These are phyloP conservation scores for Phyllachora maydis DNA, from an alignment of 2,329 filamentous ascomycete species.

Conservation along the genomic window DNA sequence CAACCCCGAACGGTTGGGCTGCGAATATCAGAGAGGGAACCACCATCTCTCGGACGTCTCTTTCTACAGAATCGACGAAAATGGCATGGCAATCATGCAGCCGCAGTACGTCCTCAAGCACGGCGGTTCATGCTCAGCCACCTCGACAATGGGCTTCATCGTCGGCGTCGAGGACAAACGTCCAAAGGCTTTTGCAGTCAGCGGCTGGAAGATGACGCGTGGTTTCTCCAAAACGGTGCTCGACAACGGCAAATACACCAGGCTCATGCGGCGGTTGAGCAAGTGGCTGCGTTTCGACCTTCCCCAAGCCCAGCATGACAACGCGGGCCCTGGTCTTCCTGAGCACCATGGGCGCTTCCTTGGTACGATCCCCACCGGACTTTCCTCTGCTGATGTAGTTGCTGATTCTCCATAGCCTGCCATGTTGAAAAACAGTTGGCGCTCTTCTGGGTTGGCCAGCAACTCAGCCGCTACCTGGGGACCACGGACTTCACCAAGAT, in stretches of 20 bases:
- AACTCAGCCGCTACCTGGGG: not conserved
- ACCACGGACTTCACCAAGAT: not conserved
- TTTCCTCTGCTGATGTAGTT: too few species aligned
- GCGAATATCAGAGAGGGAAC: not conserved
- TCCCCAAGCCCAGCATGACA: not conserved
- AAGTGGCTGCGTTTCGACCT: conserved; percentile 2
- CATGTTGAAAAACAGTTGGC: conserved; percentile 1
- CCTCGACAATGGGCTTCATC: conserved; percentile 4
- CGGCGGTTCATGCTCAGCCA: too few species aligned
- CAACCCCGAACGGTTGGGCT: not conserved
- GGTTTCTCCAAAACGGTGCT: conserved; percentile 1
- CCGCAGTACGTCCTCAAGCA: too few species aligned
- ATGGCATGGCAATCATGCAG: too few species aligned
- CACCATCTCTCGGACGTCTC: not conserved
- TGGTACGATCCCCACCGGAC: too few species aligned
- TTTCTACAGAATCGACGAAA: too few species aligned
- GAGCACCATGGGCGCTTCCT: too few species aligned
- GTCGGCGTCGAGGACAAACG: not conserved
- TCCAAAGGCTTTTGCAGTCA: conserved; percentile 3
- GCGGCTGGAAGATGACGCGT: conserved; percentile 4
- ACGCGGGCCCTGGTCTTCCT: too few species aligned
- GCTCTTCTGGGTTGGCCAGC: not conserved
- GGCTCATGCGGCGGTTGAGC: conserved; percentile 2
- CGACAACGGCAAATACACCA: conserved; percentile 3
- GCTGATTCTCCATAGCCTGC: not conserved